Evolutionary conservation across 441 rosid species (phyloP).

Genomic region (Erodium moschatum): DNA sequence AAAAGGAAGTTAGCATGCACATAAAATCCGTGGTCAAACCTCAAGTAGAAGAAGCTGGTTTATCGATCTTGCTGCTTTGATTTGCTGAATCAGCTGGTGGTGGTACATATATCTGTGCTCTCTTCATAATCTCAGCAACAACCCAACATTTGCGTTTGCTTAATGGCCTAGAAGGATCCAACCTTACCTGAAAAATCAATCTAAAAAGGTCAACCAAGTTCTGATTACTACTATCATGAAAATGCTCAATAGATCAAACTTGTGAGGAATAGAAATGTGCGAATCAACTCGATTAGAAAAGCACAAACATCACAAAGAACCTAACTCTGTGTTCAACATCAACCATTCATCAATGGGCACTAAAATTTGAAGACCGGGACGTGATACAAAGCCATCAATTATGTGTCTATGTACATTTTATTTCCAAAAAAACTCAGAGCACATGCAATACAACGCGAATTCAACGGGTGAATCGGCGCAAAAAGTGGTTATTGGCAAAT

Average conservation of each 20-base stretch:
- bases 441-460: too few species aligned
- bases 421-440: too few species aligned
- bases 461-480: too few species aligned
- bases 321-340: neutral
- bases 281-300: neutral
- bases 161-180: constrained; percentile 85
- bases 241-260: neutral
- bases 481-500: too few species aligned
- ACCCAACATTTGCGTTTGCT: constrained; percentile 76
- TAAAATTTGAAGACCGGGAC: neutral
- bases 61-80: neutral
- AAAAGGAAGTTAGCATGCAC: neutral
- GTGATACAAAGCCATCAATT: neutral
- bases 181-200: constrained; percentile 42
- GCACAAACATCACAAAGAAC: neutral
- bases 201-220: neutral
- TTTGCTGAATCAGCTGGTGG: constrained; percentile 28
- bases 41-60: constrained; percentile 1
- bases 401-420: neutral
- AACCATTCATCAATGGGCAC: neutral
- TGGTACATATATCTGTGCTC: constrained; percentile 65
- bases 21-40: neutral
- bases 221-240: neutral
- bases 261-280: neutral
- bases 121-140: constrained; percentile 28